Evolutionary conservation across 2,329 filamentous ascomycete species (phyloP), one percentile per base, ranked within the genome.

Genomic region (Pseudogymnoascus destructans): DNA sequence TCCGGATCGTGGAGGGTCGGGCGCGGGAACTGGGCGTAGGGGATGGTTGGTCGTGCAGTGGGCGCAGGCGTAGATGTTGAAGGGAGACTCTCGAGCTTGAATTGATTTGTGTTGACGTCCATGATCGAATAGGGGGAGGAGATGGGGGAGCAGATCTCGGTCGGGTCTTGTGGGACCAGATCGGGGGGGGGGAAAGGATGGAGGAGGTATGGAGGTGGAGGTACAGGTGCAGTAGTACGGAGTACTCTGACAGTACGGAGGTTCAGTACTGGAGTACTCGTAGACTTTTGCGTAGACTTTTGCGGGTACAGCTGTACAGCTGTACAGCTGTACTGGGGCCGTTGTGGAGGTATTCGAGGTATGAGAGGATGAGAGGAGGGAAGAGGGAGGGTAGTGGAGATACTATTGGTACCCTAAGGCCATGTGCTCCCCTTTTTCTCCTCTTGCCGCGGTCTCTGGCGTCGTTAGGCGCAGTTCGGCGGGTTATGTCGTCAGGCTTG

Each of bases 131-230:
- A 40, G 38, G 38, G 19, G 10, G 70, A 96, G 83, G 64, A 96
- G 81, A 82, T 96, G 96, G 79, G 91, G 91, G 61, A 91, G 91
- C 68, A 96, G 84, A 73, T 95, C 80, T 90, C 88, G 73, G 90
- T 89, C 91, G 86, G 83, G 38, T 40, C 38, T 40, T 19, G 38
- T 40, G 38, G 38, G 38, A 40, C 38, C 38, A 40, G 38, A 40
- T 40, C 38, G 38, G 38, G 38, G 33, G n/a, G 33, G 13, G 19
- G 38, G 38, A 11, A 40, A 40, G 38, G 38, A 40, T 40, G 10
- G 17, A 40, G 38, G 38, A 21, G 38, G 38, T 40, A 36, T 13
- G 27, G 25, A 23, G 6, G 23, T 23, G 23, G 27, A 30, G 27
- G 27, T 30, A 5, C 21, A 23, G 21, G 21, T 23, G 27, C 27